Evolutionary conservation across 2,329 filamentous ascomycete genomes (phyloP), one percentile per base, ranked within the genome.

Genomic region (Beauveria scarabaeidicola): DNA sequence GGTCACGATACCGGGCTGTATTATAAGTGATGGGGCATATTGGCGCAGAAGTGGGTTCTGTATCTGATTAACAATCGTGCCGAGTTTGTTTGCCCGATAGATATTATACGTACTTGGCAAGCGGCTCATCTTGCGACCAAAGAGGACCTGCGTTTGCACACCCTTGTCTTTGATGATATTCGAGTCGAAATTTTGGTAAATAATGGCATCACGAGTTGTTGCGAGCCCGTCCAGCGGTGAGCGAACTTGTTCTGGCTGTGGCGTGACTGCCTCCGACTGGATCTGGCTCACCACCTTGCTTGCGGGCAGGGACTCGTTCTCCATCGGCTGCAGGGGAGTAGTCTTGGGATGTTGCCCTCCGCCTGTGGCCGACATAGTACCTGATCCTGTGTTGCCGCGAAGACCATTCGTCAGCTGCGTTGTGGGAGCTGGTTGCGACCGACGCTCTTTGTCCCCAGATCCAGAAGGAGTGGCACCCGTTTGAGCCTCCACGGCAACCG

Each of bases 1-100:
- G 90, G 71, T 99, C 94, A 25, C 86, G 83, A 72, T 95, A 97
- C 58, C 85, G 85, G 13, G 93, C 94, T 5, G 87, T 84, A 57
- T 87, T 83, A 67, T 87, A 88, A 1, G 91, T 97, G 69, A 97
- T 92, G 52, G 86, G 87, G 72, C 94, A 99, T 36, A 87, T 77
- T 17, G 81, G 75, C 1, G 73, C 69, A 15, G 79, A 75, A 3
- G 78, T 69, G 19, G 79, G 81, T 67, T 83, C 80, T 83, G 52
- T 25, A 7, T 38, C 27, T 27, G 10, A 3, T 40, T 19, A 46
- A 9, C 15, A 56, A 63, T 17, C 3, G 9, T 36, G 15, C 27
- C 11, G 10, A 27, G n/a, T 57, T 25, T 27, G 25, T 10, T 46
- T 55, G 32, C 32, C 32, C 32, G 5, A 13, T 36, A 4, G 13